A percentile compares a stretch with the other conserved stretches of the same genome.
phyloP scores from a whole-genome alignment of 805 yeast genomes.

The Lipomyces orientalis region DNA sequence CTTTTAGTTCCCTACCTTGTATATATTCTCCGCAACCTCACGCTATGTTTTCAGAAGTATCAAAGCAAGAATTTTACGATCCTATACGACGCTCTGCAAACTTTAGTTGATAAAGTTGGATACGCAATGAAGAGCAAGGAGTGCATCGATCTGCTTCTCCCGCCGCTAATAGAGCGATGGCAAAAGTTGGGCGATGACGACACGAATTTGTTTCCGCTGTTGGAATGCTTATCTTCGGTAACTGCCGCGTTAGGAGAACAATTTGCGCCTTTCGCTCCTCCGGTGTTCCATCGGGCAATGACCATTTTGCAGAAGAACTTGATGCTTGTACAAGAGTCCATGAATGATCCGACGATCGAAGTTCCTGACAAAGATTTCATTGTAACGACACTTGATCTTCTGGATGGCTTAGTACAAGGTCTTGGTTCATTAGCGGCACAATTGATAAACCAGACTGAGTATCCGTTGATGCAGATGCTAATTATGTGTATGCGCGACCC shows the following conservation, averaged over 20 bases:
- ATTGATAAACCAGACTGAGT: constrained; percentile 29
- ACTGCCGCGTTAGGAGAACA: constrained; percentile 84
- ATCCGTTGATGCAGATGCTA: constrained; percentile 63
- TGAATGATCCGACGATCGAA: constrained; percentile 60
- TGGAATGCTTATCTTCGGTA: constrained; percentile 90
- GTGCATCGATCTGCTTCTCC: constrained; percentile 67
- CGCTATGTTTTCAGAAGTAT: constrained; percentile 74
- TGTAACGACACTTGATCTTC: constrained; percentile 84
- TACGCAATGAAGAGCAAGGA: constrained; percentile 60
- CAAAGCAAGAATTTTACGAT: constrained; percentile 81
- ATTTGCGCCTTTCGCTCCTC: constrained; percentile 87
- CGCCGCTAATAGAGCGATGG: constrained; percentile 87
- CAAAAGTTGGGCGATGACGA: constrained; percentile 74
- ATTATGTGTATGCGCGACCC: constrained; percentile 75
- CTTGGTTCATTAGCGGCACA: constrained; percentile 55
- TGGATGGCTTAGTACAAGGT: constrained; percentile 94
- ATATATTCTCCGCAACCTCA: constrained; percentile 71
- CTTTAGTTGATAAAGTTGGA: constrained; percentile 80
- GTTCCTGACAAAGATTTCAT: constrained; percentile 89
- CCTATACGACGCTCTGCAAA: constrained; percentile 87
- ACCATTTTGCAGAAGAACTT: constrained; percentile 72
- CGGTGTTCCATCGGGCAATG: constrained; percentile 80
- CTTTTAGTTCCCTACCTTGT: constrained; percentile 67
- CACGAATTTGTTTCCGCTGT: constrained; percentile 84
- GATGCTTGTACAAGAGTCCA: constrained; percentile 66